Evolutionary conservation across 2,329 filamentous ascomycete species (phyloP).

Genomic region (Helotiales sp.): DNA sequence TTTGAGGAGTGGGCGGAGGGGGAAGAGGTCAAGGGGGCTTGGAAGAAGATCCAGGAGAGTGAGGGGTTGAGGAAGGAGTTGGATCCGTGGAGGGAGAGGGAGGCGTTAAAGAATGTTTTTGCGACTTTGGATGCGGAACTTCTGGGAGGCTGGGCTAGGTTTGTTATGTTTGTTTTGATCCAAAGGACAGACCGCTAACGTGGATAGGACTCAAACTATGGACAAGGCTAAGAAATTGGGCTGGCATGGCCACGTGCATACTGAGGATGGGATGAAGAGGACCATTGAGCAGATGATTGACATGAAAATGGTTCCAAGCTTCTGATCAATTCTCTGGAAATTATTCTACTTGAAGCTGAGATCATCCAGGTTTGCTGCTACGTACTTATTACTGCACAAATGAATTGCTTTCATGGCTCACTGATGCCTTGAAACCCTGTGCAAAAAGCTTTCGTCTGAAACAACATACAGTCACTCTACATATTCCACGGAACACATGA

Average conservation of each 20-base stretch:
- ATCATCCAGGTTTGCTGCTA: neutral
- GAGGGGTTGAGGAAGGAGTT: constrained; percentile 9
- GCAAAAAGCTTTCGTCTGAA: too few species aligned
- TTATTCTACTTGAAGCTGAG: neutral
- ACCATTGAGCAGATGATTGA: constrained; percentile 16
- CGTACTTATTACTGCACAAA: too few species aligned
- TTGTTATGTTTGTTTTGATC: neutral
- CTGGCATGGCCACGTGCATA: constrained; percentile 18
- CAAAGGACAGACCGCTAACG: neutral
- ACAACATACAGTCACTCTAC: too few species aligned
- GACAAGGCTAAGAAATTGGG: constrained; percentile 21
- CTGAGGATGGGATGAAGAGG: constrained; percentile 13
- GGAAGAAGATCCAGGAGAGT: constrained; percentile 16
- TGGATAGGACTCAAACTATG: constrained; percentile 15
- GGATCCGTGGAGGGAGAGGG: constrained; percentile 9
- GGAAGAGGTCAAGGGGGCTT: constrained; percentile 7
- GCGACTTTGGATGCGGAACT: constrained; percentile 18
- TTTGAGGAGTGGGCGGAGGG: constrained; percentile 14
- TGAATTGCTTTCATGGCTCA: too few species aligned
- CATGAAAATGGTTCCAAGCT: constrained; percentile 18
- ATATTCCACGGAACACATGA: too few species aligned
- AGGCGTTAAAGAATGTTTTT: constrained; percentile 11
- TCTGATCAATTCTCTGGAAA: neutral
- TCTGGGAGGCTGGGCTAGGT: constrained; percentile 11
- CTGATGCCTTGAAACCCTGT: too few species aligned